Base-by-base conservation (phyloP, 352 stramenopile species). In the Pythium folliculosum region DNA sequence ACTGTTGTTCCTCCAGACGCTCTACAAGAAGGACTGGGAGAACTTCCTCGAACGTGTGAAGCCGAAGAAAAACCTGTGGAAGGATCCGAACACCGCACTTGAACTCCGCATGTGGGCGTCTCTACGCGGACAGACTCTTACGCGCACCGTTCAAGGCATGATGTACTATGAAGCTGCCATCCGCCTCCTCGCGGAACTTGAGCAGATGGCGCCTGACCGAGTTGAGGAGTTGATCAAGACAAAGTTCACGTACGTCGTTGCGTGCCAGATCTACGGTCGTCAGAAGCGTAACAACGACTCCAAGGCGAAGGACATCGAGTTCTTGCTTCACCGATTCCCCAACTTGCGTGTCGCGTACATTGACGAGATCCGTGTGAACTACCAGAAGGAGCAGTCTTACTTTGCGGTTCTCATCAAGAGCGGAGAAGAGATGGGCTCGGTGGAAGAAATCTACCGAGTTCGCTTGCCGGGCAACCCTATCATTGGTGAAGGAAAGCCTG, bases 161-260 rank as follows among this genome's bases (percentile, higher is more conserved):
- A 99, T 99, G 97, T 99, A 99, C 74, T 98, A 97, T 57, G 97
- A 99, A 82, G 98, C 97, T 22, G 97, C 97, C 3, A 93, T 99
- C 21, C 93, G 96, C n/a, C 77, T 99, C 44, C 83, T 99, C 7
- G 97, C 94, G 2, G 94, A 98, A 53, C 88, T 99, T 16, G 97
- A 99, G 73, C 85, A 95, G 70, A 77, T 96, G 59, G 72, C 86
- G 17, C 77, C 89, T 22, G 84, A 97, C 51, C 94, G 86, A 7
- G 92, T 98, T 12, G 97, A 99, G 71, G 95, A 99, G 66, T 69
- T 99, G 54, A 90, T 99, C 62, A 97, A 98, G 73, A 97, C 98
- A 55, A 99, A 99, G 82, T 99, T 99, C 76, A 97, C 96, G 47
- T 99, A 99, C 77, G 91, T 99, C 63, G 96, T 99, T 8, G 92